Evolutionary conservation across 2,329 filamentous ascomycete genomes (phyloP).

Genomic region (Fusarium nygamai): DNA sequence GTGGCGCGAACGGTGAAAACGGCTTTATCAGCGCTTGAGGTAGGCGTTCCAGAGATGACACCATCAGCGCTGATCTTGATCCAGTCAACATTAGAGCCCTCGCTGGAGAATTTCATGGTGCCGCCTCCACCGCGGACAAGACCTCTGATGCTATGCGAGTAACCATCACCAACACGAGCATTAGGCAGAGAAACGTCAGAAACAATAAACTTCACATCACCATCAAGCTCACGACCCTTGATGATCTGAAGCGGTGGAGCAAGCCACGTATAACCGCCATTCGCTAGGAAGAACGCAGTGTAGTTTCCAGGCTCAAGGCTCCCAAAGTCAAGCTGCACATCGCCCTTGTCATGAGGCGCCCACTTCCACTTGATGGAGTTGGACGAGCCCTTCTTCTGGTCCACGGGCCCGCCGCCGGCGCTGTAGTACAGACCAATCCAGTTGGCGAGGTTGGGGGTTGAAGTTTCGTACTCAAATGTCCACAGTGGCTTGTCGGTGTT

Average conservation of each 20-base stretch:
- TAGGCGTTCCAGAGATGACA: slow-evolving; percentile 49
- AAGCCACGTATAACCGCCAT: slow-evolving; percentile 50
- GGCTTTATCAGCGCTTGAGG: slow-evolving; percentile 22
- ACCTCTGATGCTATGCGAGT: slow-evolving; percentile 46
- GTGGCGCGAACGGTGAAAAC: slow-evolving; percentile 45
- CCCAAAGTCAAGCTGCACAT: slow-evolving; percentile 37
- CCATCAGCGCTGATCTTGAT: slow-evolving; percentile 47
- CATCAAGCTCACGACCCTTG: slow-evolving; percentile 30
- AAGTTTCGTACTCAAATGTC: slow-evolving; percentile 50
- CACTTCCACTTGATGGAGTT: slow-evolving; percentile 49
- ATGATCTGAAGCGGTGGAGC: slow-evolving; percentile 47
- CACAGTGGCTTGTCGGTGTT: slow-evolving; percentile 32
- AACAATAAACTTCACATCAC: slow-evolving; percentile 45
- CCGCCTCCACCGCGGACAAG: slow-evolving; percentile 45
- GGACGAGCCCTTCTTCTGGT: slow-evolving; percentile 42
- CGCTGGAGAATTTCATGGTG: slow-evolving; percentile 43
- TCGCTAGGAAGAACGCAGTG: slow-evolving; percentile 50
- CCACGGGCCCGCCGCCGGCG: slow-evolving; percentile 48
- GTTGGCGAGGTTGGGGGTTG: slow-evolving; percentile 43
- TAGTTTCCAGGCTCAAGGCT: slow-evolving; percentile 47
- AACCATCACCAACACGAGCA: slow-evolving; percentile 48
- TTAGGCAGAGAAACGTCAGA: slow-evolving; percentile 48
- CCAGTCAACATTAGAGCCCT: slow-evolving; percentile 45
- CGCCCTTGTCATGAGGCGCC: slow-evolving; percentile 43
- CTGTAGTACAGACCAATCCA: slow-evolving; percentile 52